Evolutionary conservation across 225 moss, liverwort and hornwort species (phyloP).

Genomic region (Sphagnum tenellum): DNA sequence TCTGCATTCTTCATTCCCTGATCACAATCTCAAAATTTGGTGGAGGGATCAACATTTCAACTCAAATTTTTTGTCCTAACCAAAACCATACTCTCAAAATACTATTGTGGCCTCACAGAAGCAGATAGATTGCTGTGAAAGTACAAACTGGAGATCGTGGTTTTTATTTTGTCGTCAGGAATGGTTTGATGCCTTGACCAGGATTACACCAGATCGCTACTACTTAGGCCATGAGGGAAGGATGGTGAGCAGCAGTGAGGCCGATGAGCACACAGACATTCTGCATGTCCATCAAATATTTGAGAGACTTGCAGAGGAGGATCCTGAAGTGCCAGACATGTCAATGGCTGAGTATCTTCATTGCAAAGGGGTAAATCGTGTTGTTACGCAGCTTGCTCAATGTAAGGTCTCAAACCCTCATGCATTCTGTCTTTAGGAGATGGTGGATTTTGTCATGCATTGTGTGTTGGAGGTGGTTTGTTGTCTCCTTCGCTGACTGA

Average conservation of each 20-base stretch:
- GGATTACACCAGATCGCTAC: conserved; percentile 66
- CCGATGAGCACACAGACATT: conserved; percentile 58
- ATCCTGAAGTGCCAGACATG: conserved; percentile 49
- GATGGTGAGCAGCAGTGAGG: conserved; percentile 47
- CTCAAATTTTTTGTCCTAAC: too few relatives aligned
- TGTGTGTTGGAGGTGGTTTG: too few relatives aligned
- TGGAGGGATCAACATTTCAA: too few relatives aligned
- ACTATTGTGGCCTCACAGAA: too few relatives aligned
- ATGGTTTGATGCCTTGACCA: conserved; percentile 22
- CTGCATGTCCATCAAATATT: conserved; percentile 64
- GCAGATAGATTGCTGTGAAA: too few relatives aligned
- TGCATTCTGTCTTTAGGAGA: not conserved
- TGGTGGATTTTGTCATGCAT: not conserved
- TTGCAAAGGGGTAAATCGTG: conserved; percentile 43
- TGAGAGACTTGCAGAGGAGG: conserved; percentile 32
- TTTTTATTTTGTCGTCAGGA: too few relatives aligned
- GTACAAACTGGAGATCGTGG: too few relatives aligned
- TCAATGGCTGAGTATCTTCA: conserved; percentile 69
- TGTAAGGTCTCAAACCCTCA: conserved; percentile 18
- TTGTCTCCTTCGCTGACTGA: too few relatives aligned
- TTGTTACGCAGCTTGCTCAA: conserved; percentile 62
- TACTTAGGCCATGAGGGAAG: conserved; percentile 64
- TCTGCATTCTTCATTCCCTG: not conserved
- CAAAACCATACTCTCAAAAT: too few relatives aligned
- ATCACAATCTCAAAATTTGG: too few relatives aligned